Base-by-base conservation (phyloP, 2,329 filamentous ascomycete species). In the Claviceps monticola region DNA sequence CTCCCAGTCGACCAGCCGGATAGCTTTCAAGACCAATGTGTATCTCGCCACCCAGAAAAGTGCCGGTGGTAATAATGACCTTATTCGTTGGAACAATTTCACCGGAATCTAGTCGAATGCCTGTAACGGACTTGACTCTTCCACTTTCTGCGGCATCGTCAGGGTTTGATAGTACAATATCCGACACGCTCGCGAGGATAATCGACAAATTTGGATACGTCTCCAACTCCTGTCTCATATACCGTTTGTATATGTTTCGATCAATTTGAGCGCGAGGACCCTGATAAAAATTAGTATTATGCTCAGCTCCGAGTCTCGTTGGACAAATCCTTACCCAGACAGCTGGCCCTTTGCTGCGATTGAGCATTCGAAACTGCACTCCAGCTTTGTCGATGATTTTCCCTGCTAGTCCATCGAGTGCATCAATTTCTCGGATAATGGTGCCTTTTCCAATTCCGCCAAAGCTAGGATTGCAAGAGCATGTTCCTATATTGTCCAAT, bases 361-460 rank as follows among this genome's bases (percentile, higher is more conserved):
- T 98, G 62, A 98, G 68, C 17, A 94, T 77, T 56, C 87, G 83
- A 67, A 97, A 98, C 65, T 96, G 91, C n/a, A 96, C 80, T 5
- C 88, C 93, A 3, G 93, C 86, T 65, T 93, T 91, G 70, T 98
- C 93, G 54, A 95, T 88, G 21, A 96, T 84, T 38, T 88, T 79
- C 0, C 88, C 90, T 0, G 89, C 84, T 19, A 98, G 73, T 0
- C 93, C 93, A 62, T 97, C 93, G 54, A 98, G 74, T 0, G 93
- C 93, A 71, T 98, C 93, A 36, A 98, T 84, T 68, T 98, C 93
- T 43, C 91, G 83, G 49, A 98, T 74, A 73, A 98, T 96, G 9
- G 88, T 97, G 16, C 93, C 93, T 66, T 98, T 98, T 45, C 93
- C 93, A 59, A 98, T 97, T n/a, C 93, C 93, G 41, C 93, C 93